Conservation (phyloP, 768 basidiomycete species). For the Epithele typhae region DNA sequence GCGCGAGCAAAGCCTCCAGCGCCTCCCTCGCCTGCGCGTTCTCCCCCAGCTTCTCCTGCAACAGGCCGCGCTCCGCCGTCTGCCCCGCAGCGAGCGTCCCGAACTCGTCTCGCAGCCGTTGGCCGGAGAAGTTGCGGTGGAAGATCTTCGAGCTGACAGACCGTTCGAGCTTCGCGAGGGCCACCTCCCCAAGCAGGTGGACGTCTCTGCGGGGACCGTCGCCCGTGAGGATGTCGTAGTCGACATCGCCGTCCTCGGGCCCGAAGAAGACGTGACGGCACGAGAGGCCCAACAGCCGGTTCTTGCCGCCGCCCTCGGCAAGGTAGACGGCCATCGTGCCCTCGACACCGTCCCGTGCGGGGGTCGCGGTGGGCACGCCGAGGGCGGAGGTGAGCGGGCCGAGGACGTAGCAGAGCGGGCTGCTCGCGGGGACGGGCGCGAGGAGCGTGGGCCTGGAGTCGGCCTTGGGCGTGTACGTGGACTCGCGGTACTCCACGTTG, state of each 20-base stretch:
- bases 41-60: too few species aligned
- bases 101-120: too few species aligned
- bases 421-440: neutral
- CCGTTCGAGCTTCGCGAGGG: too few species aligned
- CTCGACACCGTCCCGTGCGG: neutral
- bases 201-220: neutral
- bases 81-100: too few species aligned
- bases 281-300: conserved; percentile 1
- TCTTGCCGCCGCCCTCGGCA: conserved; percentile 1
- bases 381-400: neutral
- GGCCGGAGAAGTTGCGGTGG: too few species aligned
- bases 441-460: neutral
- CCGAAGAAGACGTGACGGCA: conserved; percentile 8
- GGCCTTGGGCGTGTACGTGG: neutral
- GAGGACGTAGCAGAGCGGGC: neutral
- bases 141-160: too few species aligned
- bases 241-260: neutral
- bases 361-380: neutral
- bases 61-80: too few species aligned
- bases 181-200: neutral
- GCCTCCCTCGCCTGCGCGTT: conserved; percentile 13
- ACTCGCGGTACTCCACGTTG: conserved; percentile 9
- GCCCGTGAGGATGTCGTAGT: neutral
- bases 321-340: conserved; percentile 8
- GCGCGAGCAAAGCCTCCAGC: conserved; percentile 9